Conservation (phyloP, 2,329 filamentous ascomycete species). For the Aureobasidium sp. region DNA sequence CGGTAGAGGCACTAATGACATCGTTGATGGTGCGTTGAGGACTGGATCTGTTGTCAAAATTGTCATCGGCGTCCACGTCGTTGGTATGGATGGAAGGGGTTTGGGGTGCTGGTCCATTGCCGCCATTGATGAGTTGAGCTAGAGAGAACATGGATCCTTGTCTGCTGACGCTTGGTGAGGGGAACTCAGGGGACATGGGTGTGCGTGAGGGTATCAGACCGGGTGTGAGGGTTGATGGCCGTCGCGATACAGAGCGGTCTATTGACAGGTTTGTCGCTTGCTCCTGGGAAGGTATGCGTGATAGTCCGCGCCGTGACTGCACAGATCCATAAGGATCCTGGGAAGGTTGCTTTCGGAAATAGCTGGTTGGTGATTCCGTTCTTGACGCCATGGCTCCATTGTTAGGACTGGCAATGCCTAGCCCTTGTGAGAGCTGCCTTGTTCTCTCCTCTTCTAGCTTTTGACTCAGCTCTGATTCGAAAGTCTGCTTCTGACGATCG, state of each 20-base stretch:
- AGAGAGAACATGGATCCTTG: constrained; percentile 41
- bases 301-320: constrained; percentile 19
- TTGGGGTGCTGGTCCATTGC: constrained; percentile 24
- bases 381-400: constrained; percentile 23
- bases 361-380: constrained; percentile 31
- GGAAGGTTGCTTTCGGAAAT: constrained; percentile 34
- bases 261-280: constrained; percentile 16
- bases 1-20: constrained; percentile 55
- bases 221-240: constrained; percentile 23
- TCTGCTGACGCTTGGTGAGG: constrained; percentile 29
- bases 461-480: constrained; percentile 50
- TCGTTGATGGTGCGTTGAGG: constrained; percentile 62
- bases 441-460: constrained; percentile 58
- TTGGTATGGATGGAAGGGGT: constrained; percentile 44
- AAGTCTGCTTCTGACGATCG: constrained; percentile 51
- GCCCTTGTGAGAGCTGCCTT: constrained; percentile 25
- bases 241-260: constrained; percentile 30
- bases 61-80: constrained; percentile 48
- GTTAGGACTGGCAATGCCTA: constrained; percentile 19
- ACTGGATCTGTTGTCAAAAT: constrained; percentile 50
- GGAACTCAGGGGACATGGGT: constrained; percentile 12
- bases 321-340: constrained; percentile 31
- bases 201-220: constrained; percentile 15
- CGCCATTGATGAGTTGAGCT: constrained; percentile 28
- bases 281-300: constrained; percentile 11